Evolutionary conservation across 1,139 yeast species (phyloP).

Genomic region (Yamadazyma siamensis): DNA sequence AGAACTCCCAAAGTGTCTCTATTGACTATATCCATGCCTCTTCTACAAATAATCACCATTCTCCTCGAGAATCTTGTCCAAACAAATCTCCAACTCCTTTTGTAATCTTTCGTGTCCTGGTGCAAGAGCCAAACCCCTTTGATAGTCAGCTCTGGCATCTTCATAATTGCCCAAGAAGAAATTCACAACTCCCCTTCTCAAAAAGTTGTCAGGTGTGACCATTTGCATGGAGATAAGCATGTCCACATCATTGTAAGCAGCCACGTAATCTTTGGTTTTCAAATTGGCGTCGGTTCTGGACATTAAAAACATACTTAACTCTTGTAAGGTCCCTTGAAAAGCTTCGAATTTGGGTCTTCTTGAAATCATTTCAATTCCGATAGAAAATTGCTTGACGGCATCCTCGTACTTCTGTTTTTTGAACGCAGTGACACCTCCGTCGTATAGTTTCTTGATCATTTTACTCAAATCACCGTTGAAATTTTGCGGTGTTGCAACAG

Average conservation of each 20-base stretch:
- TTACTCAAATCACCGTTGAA: slow-evolving; percentile 58
- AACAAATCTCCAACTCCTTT: slow-evolving; percentile 42
- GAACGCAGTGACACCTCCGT: slow-evolving; percentile 64
- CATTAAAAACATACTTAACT: slow-evolving; percentile 66
- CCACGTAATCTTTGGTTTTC: slow-evolving; percentile 58
- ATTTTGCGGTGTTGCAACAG: slow-evolving; percentile 52
- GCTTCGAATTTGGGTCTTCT: slow-evolving; percentile 86
- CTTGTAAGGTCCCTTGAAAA: slow-evolving; percentile 76
- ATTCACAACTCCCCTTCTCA: slow-evolving; percentile 77
- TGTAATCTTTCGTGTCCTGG: slow-evolving; percentile 47
- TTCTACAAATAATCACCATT: slow-evolving; percentile 43
- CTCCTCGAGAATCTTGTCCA: slow-evolving; percentile 47
- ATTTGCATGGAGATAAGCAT: slow-evolving; percentile 62
- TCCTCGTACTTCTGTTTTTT: slow-evolving; percentile 63
- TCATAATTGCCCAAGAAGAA: slow-evolving; percentile 65
- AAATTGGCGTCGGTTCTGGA: slow-evolving; percentile 83
- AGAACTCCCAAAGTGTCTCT: no score
- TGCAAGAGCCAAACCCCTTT: slow-evolving; percentile 69
- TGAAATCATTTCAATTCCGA: slow-evolving; percentile 79
- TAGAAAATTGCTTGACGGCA: slow-evolving; percentile 66
- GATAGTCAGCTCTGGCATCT: slow-evolving; percentile 72
- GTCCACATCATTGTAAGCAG: slow-evolving; percentile 82
- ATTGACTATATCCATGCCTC: neutral
- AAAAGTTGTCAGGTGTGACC: slow-evolving; percentile 73
- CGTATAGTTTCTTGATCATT: slow-evolving; percentile 71